These are phyloP conservation scores for Thermothielavioides terrestris DNA, from an alignment of 495 filamentous ascomycete species.

Conservation along the genomic window DNA sequence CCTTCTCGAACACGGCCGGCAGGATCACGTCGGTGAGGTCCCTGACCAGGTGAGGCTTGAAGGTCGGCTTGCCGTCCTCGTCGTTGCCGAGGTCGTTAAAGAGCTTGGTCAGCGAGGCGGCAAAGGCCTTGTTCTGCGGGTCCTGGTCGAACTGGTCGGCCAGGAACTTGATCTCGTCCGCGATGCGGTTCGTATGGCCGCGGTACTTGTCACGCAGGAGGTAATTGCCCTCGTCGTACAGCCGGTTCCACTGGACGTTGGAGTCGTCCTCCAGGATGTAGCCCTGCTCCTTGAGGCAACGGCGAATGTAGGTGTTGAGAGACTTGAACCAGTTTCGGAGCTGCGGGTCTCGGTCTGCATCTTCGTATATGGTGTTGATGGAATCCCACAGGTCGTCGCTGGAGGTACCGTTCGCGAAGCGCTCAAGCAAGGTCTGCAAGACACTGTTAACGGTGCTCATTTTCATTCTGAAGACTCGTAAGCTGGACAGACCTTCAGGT, in stretches of 20 bases:
- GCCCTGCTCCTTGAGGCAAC: constrained; percentile 78
- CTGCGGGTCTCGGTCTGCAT: constrained; percentile 83
- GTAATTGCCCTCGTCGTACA: constrained; percentile 82
- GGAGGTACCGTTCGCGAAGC: constrained; percentile 92
- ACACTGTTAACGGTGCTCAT: constrained; percentile 35
- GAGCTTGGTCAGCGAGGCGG: constrained; percentile 65
- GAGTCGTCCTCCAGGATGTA: constrained; percentile 80
- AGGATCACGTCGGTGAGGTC: constrained; percentile 82
- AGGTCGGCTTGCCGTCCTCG: constrained; percentile 69
- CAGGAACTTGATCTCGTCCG: constrained; percentile 86
- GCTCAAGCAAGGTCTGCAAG: constrained; percentile 75
- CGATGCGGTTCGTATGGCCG: constrained; percentile 74
- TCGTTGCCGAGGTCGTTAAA: constrained; percentile 78
- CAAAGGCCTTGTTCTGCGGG: constrained; percentile 73
- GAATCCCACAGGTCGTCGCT: constrained; percentile 76
- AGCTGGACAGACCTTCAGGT: constrained; percentile 57
- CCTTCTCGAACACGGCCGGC: constrained; percentile 73
- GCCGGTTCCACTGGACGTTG: constrained; percentile 71
- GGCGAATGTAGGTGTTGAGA: constrained; percentile 67
- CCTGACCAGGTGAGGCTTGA: constrained; percentile 88
- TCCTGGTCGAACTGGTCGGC: constrained; percentile 84
- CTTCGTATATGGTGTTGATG: constrained; percentile 79
- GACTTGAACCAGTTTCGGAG: constrained; percentile 83
- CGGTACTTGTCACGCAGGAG: constrained; percentile 85
- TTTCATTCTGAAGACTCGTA: constrained; percentile 21